These are phyloP conservation scores for Medicago truncatula DNA, from an alignment of 306 rosid species.

Conservation along the genomic window MtrunA17r5.0-ANR NC_053042.1:6084001-6084500, in stretches of 20 bases:
- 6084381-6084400: not conserved
- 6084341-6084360: not conserved
- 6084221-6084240: not conserved
- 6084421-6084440: not conserved
- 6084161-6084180: not conserved
- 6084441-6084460: not conserved
- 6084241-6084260: not conserved
- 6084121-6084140: not conserved
- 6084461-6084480: not conserved
- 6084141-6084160: not conserved
- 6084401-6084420: not conserved
- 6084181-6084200: not conserved
- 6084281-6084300: not conserved
- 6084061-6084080: constrained; percentile 10
- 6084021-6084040: constrained; percentile 12
- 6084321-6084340: not conserved
- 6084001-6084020: not conserved
- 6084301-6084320: not conserved
- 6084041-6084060: not conserved
- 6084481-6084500: not conserved
- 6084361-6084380: not conserved
- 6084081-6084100: not conserved
- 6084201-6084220: not conserved
- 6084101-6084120: constrained; percentile 25
- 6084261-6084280: not conserved